phyloP scores from a whole-genome alignment of 164 flowering plant species.

The Cinnamomum micranthum region DNA sequence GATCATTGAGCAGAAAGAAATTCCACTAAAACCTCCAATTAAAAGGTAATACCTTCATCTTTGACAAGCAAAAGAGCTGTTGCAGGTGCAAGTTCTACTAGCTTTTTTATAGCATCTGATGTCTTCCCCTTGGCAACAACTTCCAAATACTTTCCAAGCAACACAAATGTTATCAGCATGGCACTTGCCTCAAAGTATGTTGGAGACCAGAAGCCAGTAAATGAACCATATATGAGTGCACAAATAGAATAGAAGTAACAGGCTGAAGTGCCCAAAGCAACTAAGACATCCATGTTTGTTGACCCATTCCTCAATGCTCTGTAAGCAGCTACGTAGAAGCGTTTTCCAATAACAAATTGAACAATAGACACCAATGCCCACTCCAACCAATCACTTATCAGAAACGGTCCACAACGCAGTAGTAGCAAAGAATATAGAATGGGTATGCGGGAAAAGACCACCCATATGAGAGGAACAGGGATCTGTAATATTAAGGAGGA shows the following conservation, averaged over 20 bases:
- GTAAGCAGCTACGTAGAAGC: constrained; percentile 84
- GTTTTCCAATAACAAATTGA: constrained; percentile 92
- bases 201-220: constrained; percentile 93
- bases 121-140: constrained; percentile 94
- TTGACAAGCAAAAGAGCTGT: constrained; percentile 71
- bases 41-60: constrained; percentile 57
- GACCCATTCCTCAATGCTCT: constrained; percentile 90
- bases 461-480: constrained; percentile 73
- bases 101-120: constrained; percentile 94
- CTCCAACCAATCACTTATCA: constrained; percentile 93
- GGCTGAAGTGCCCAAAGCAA: constrained; percentile 95
- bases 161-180: constrained; percentile 95
- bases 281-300: constrained; percentile 98
- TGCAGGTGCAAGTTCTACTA: constrained; percentile 92
- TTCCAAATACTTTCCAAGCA: constrained; percentile 95
- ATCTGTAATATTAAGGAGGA: constrained; percentile 43
- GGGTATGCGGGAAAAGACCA: constrained; percentile 90
- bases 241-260: constrained; percentile 88
- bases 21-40: background rate
- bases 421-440: constrained; percentile 64
- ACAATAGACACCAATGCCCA: constrained; percentile 78
- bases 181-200: constrained; percentile 98
- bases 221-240: constrained; percentile 90
- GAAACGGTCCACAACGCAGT: constrained; percentile 91
- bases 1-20: background rate